phyloP scores from a whole-genome alignment of 2,329 filamentous ascomycete genomes.

The Trichoderma asperellum region DNA sequence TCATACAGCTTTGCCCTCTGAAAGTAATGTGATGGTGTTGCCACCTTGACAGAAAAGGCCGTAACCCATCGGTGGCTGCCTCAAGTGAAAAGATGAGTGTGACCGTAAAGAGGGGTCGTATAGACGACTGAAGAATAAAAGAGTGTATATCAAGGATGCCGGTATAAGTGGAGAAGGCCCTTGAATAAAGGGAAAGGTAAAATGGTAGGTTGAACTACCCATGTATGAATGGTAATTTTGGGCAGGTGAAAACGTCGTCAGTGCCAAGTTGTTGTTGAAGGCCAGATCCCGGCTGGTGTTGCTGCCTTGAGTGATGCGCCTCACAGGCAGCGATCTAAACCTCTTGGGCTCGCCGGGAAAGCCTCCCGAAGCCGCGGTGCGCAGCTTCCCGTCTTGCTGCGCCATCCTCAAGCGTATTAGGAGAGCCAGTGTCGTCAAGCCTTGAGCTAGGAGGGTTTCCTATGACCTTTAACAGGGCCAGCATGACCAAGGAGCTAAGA shows the following conservation, averaged over 20 bases:
- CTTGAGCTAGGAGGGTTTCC: constrained; percentile 58
- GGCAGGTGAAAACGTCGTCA: not conserved
- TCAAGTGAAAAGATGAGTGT: constrained; percentile 7
- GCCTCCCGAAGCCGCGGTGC: constrained; percentile 60
- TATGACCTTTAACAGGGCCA: constrained; percentile 62
- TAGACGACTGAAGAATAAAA: not conserved
- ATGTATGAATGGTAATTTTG: constrained; percentile 26
- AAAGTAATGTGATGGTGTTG: constrained; percentile 54
- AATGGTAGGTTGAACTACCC: constrained; percentile 47
- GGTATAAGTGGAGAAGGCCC: constrained; percentile 27
- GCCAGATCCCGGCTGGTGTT: constrained; percentile 29
- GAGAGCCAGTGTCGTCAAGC: constrained; percentile 45
- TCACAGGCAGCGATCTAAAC: not conserved
- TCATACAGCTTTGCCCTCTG: constrained; percentile 28
- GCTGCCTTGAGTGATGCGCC: not conserved
- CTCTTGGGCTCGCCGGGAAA: constrained; percentile 41
- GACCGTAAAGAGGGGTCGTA: not conserved
- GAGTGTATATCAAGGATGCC: constrained; percentile 14
- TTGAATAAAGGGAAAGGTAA: constrained; percentile 17
- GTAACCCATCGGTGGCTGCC: not conserved
- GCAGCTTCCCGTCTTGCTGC: constrained; percentile 61
- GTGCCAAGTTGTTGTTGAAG: constrained; percentile 38
- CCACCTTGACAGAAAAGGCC: constrained; percentile 44
- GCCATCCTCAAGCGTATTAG: constrained; percentile 59
- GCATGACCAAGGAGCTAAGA: constrained; percentile 70